phyloP scores from a whole-genome alignment of 2,329 filamentous ascomycete genomes.

The Nigrospora sphaerica region DNA sequence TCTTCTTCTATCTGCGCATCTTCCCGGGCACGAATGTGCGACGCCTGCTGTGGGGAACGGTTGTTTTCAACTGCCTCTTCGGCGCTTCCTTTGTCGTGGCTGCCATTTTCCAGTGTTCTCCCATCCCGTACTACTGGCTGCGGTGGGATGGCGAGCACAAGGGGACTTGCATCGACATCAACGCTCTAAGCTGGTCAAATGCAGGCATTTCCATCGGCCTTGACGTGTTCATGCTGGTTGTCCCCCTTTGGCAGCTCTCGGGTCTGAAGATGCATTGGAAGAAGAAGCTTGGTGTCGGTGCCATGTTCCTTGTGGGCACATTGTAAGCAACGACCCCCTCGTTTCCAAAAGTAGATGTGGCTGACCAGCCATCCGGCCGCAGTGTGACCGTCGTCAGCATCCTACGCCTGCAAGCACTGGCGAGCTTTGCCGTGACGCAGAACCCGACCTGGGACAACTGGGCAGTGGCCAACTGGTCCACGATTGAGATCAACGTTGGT shows the following conservation, averaged over 20 bases:
- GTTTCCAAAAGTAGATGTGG: conserved; percentile 26
- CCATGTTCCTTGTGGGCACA: conserved; percentile 34
- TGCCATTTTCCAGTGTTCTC: conserved; percentile 29
- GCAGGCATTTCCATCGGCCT: conserved; percentile 32
- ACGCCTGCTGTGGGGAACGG: conserved; percentile 22
- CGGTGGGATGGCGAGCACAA: conserved; percentile 30
- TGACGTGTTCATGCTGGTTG: conserved; percentile 31
- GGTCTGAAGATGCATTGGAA: conserved; percentile 33
- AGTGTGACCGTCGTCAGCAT: conserved; percentile 7
- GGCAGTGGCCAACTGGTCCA: conserved; percentile 5
- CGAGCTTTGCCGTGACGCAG: conserved; percentile 2
- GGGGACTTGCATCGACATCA: conserved; percentile 33
- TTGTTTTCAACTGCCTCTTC: conserved; percentile 21
- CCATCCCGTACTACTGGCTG: conserved; percentile 31
- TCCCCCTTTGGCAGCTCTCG: conserved; percentile 34
- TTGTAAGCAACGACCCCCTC: conserved; percentile 25
- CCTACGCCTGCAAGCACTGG: conserved; percentile 6
- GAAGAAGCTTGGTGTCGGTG: conserved; percentile 38
- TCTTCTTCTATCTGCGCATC: conserved; percentile 34
- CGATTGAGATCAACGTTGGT: conserved; percentile 6
- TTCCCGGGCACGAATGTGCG: conserved; percentile 25
- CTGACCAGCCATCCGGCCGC: background rate
- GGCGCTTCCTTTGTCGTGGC: conserved; percentile 23
- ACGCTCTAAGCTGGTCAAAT: conserved; percentile 32
- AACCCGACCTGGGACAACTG: conserved; percentile 6